Base-by-base conservation (phyloP, 768 basidiomycete genomes). In the Glaciozyma martinii region DNA sequence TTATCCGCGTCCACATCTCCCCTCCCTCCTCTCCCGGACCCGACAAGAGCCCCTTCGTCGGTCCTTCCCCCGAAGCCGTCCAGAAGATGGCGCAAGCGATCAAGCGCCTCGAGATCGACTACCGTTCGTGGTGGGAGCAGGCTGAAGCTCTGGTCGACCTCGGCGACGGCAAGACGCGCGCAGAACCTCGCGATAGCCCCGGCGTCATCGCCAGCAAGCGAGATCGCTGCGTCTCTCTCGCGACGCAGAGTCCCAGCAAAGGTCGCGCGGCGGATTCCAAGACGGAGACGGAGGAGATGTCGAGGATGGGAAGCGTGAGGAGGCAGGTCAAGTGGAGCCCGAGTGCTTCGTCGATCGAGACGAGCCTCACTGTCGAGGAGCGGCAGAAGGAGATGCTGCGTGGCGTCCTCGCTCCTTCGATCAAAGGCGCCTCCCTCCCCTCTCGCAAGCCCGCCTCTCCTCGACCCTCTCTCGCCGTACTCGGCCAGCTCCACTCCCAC, bases 121-220 rank as follows among this genome's bases (percentile, higher is more conserved):
- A 61, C 57, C 33, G 43, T 9, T 46, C 43, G 3, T 71, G 66
- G 65, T 73, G 72, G 72, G 72, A 73, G 61, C 69, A 70, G 59
- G 71, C 69, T 2, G 62, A 65, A 16, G 67, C 69, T 3, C 65
- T 73, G 18, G 60, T 71, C 66, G 61, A 71, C 50, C 69, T 73
- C n/a, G 72, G 70, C 25, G 67, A 68, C 60, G 67, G 69, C 15
- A 62, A 62, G 40, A 32, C 44, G 30, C 44, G 30, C 46, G 47
- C 47, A 29, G 30, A 32, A 29, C 27, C n/a, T 25, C 15, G 9
- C 42, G n/a, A 25, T 25, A 49, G 32, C 12, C 68, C 65, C 2
- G 62, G 55, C 16, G 47, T 43, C 21, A 13, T 54, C 23, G 68
- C 65, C 23, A 69, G 64, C 29, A 33, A 59, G 9, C 27, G 63